Evolutionary conservation across 2,329 filamentous ascomycete genomes (phyloP).

Genomic region (Colletotrichum neosansevieriae): DNA sequence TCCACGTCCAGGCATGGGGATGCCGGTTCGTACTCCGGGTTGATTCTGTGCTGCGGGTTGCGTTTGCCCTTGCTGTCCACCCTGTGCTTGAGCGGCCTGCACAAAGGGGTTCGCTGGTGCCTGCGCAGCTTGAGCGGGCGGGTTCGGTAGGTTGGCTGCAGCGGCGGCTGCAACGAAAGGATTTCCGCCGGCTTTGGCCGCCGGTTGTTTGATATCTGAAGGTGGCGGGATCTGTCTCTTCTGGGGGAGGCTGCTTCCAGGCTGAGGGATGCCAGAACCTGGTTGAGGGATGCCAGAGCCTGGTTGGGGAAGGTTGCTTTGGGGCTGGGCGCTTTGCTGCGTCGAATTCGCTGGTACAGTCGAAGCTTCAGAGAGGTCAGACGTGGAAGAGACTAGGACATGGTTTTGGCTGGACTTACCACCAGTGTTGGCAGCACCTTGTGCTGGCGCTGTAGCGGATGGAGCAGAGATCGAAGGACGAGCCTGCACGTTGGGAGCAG

Average conservation of each 20-base stretch:
- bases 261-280: conserved; percentile 22
- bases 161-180: conserved; percentile 32
- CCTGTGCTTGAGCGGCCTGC: conserved; percentile 22
- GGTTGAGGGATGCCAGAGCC: conserved; percentile 24
- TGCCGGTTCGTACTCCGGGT: conserved; percentile 44
- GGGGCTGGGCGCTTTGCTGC: conserved; percentile 5
- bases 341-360: conserved; percentile 1
- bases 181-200: conserved; percentile 16
- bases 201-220: conserved; percentile 8
- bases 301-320: conserved; percentile 23
- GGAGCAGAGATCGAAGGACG: conserved; percentile 33
- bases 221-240: conserved; percentile 25
- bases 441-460: conserved; percentile 31
- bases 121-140: conserved; percentile 18
- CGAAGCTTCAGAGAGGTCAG: conserved; percentile 14
- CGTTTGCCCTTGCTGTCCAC: conserved; percentile 21
- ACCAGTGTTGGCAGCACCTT: conserved; percentile 37
- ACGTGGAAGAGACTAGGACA: neutral
- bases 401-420: conserved; percentile 37
- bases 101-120: conserved; percentile 37
- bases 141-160: conserved; percentile 14
- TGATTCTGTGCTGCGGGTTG: conserved; percentile 28
- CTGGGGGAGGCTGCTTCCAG: conserved; percentile 29
- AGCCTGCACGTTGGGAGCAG: conserved; percentile 26
- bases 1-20: conserved; percentile 57